phyloP scores from a whole-genome alignment of 371 early-diverging fungal genomes.

The Syncephalis plumigaleata region DNA sequence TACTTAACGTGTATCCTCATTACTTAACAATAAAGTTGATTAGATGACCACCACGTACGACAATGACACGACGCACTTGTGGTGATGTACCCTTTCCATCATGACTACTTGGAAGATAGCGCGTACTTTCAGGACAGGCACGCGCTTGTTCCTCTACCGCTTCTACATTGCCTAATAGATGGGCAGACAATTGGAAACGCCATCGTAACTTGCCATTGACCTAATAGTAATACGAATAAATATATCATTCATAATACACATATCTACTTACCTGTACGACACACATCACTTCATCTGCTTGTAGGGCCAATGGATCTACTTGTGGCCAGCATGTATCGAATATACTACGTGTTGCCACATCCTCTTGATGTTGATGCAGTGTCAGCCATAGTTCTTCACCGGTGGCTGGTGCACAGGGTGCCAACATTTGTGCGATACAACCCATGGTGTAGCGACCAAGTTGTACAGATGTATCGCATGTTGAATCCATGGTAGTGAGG shows the following conservation, averaged over 20 bases:
- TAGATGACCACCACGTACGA: constrained; percentile 53
- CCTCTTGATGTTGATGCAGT: constrained; percentile 2
- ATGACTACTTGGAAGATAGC: constrained; percentile 10
- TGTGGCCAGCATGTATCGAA: constrained; percentile 46
- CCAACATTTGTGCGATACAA: constrained; percentile 46
- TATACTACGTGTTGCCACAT: constrained; percentile 16
- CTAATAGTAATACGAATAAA: constrained; percentile 11
- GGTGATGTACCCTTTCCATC: constrained; percentile 28
- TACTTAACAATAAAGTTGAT: constrained; percentile 47
- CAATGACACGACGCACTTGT: constrained; percentile 39
- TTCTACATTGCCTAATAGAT: constrained; percentile 10
- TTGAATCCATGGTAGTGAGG: background rate
- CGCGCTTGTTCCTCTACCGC: constrained; percentile 25
- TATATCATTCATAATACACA: constrained; percentile 1
- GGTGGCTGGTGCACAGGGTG: constrained; percentile 54
- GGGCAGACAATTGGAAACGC: constrained; percentile 32
- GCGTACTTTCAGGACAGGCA: constrained; percentile 20
- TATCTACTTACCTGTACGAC: constrained; percentile 22
- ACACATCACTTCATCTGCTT: constrained; percentile 24
- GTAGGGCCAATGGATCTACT: constrained; percentile 28
- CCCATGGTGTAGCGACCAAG: constrained; percentile 32
- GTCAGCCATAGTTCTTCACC: constrained; percentile 60
- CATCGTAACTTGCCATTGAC: constrained; percentile 70
- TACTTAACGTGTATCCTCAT: too few relatives aligned
- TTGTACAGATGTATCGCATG: constrained; percentile 7